Percentiles rank a stretch among this genome's conserved stretches.
These are phyloP conservation scores for Jaltomata sinuosa DNA, from an alignment of 257 asterid species.

Conservation along the genomic window DNA sequence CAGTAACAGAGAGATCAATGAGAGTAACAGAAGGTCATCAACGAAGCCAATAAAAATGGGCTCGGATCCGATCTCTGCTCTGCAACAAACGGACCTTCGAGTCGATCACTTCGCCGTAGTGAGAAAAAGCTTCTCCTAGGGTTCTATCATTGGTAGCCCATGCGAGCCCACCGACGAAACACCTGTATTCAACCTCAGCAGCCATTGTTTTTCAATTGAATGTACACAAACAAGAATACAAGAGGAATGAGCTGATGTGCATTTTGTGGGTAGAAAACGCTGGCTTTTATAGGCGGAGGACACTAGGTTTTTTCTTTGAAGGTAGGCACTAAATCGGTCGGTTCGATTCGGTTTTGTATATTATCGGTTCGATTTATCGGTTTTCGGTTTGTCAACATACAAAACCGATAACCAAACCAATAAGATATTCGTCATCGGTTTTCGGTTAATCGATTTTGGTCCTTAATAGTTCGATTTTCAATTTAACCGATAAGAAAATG, in stretches of 20 bases:
- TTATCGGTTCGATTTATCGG: too few relatives aligned
- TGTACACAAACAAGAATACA: not conserved
- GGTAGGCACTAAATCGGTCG: too few relatives aligned
- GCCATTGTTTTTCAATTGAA: not conserved
- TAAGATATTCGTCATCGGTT: too few relatives aligned
- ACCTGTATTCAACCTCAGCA: constrained; percentile 15
- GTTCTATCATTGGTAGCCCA: constrained; percentile 59
- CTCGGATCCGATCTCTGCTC: constrained; percentile 13
- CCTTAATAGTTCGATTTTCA: too few relatives aligned
- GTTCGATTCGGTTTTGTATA: too few relatives aligned
- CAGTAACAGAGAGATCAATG: constrained; percentile 13
- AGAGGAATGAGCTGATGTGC: not conserved
- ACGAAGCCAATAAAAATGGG: constrained; percentile 14
- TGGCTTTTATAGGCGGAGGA: not conserved
- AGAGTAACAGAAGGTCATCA: constrained; percentile 17
- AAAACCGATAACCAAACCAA: too few relatives aligned
- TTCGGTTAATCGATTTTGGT: too few relatives aligned
- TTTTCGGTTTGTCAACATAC: too few relatives aligned
- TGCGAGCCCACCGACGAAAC: constrained; percentile 37
- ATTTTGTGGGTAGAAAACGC: not conserved
- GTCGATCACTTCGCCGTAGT: constrained; percentile 50
- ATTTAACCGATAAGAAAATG: not conserved
- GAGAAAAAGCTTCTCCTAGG: constrained; percentile 40
- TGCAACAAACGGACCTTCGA: constrained; percentile 53
- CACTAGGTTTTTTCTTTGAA: not conserved